phyloP scores from a whole-genome alignment of 179 eudicot genomes.

The Spinacia oleracea region DNA sequence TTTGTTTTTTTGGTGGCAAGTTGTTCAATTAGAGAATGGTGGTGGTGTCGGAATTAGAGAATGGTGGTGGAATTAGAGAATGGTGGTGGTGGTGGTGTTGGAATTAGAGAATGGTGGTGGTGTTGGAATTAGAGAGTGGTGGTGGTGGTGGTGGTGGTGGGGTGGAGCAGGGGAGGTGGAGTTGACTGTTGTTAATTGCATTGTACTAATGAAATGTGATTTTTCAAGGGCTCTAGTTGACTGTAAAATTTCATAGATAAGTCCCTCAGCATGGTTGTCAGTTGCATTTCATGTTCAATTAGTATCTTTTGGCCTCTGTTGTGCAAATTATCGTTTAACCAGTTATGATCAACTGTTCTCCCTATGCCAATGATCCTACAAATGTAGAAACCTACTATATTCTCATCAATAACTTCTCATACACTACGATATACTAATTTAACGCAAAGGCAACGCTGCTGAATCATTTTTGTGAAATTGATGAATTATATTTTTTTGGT shows the following conservation, averaged over 20 bases:
- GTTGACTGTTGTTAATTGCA: too few species aligned
- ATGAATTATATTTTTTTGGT: not conserved
- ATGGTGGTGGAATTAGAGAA: too few species aligned
- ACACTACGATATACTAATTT: not conserved
- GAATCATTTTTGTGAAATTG: not conserved
- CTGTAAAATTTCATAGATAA: not conserved
- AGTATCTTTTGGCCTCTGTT: not conserved
- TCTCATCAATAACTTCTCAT: not conserved
- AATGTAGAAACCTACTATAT: not conserved
- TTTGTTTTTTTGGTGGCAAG: too few species aligned
- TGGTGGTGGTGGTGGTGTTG: too few species aligned
- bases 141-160: too few species aligned
- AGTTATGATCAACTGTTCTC: not conserved
- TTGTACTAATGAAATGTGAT: too few species aligned
- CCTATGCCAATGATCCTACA: not conserved
- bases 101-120: too few species aligned
- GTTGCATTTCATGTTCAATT: not conserved
- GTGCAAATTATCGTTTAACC: not conserved
- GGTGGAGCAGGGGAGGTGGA: too few species aligned
- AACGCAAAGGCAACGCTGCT: not conserved
- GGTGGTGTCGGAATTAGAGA: too few species aligned
- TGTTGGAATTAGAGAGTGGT: too few species aligned
- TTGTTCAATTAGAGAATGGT: too few species aligned
- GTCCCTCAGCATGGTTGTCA: not conserved
- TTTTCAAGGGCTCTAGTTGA: too few species aligned